Percentiles rank a stretch among this genome's conserved stretches.
phyloP scores from a whole-genome alignment of 2,329 filamentous ascomycete species.

The Rutstroemia sp. region DNA sequence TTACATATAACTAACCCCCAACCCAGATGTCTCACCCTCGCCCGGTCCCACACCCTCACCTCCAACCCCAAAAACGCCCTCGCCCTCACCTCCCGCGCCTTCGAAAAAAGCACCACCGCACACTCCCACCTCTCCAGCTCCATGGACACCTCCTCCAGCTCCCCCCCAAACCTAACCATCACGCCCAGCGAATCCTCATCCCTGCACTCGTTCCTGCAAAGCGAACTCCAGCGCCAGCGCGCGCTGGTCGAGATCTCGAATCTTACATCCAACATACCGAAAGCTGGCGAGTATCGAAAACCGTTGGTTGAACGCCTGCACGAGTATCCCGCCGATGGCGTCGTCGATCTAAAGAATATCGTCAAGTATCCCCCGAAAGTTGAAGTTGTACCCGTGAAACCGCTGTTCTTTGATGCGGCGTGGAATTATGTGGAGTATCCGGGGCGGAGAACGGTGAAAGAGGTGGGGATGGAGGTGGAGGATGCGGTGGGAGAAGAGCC shows the following conservation, averaged over 20 bases:
- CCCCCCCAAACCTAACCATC: constrained; percentile 62
- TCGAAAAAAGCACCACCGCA: constrained; percentile 50
- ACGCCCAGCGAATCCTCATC: constrained; percentile 48
- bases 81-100: constrained; percentile 71
- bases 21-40: constrained; percentile 71
- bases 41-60: constrained; percentile 72
- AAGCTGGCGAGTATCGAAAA: constrained; percentile 31
- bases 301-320: constrained; percentile 70
- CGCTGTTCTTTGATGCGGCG: constrained; percentile 89
- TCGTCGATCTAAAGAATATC: constrained; percentile 67
- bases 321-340: constrained; percentile 59
- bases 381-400: constrained; percentile 81
- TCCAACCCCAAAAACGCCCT: constrained; percentile 70
- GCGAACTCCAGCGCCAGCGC: constrained; percentile 71
- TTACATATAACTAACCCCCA: constrained; percentile 1
- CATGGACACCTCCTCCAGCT: constrained; percentile 31
- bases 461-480: constrained; percentile 14
- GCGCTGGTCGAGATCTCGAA: constrained; percentile 79
- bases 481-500: constrained; percentile 16
- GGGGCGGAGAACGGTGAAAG: constrained; percentile 40
- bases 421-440: constrained; percentile 98
- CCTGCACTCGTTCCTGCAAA: constrained; percentile 55
- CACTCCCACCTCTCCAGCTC: constrained; percentile 37
- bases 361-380: constrained; percentile 83
- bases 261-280: constrained; percentile 35